Base-by-base conservation (phyloP, 805 yeast genomes). In the Lachancea sp. region DNA sequence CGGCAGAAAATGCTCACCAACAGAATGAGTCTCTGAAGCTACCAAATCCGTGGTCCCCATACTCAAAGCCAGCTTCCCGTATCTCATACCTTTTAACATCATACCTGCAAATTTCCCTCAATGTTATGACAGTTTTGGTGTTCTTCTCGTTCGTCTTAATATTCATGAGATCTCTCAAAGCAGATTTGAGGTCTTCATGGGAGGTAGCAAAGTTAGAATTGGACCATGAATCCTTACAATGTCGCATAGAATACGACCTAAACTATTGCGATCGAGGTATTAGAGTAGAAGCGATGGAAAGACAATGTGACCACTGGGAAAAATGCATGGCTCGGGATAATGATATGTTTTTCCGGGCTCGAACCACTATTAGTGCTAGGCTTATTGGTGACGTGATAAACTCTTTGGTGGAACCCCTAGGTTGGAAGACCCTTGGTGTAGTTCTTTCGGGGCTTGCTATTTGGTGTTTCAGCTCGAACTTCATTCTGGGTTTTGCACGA, bases 321-420 rank as follows among this genome's bases (percentile, higher is more conserved):
- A 68, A 69, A 34, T 82, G 90, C 54, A 80, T 80, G 83, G 68
- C 68, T 36, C 74, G 76, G 49, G 75, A 78, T 41, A 64, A 50
- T 56, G 69, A 52, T 47, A 58, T 40, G 6, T 45, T 55, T 7
- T 58, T 61, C 24, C 65, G 70, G 1, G 77, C 79, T 3, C 71
- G 77, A 49, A 69, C 85, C 1, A 68, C 71, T 32, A 64, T 81
- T 9, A 72, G 78, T 44, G 84, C 85, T 1, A 77, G 75, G 41
- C 72, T 81, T 0, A 49, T 83, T 2, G 89, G 88, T 0, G 61
- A 74, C 36, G 64, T 82, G 12, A 49, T 81, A 8, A 79, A 80
- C 50, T 73, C 81, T 0, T 65, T 83, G 40, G 67, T 82, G 15
- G 85, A 82, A 47, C 88, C 87, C 0, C 68, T 83, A 32, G 80